Evolutionary conservation across 257 asterid genomes (phyloP).

Genomic region (Nicotiana paniculata): DNA sequence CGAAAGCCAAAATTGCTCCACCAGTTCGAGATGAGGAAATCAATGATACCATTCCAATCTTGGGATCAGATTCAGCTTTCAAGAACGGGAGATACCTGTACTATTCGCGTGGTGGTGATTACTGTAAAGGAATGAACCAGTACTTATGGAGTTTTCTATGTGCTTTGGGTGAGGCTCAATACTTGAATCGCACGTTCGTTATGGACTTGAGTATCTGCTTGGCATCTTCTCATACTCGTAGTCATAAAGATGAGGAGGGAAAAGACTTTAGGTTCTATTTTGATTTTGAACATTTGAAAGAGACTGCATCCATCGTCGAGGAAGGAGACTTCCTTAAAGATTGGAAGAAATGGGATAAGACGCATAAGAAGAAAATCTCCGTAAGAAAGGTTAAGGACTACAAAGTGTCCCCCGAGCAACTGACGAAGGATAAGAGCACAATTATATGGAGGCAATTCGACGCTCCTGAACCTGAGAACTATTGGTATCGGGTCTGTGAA

Average conservation of each 20-base stretch:
- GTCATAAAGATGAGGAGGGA: constrained; percentile 72
- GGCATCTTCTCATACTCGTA: constrained; percentile 62
- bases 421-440: constrained; percentile 69
- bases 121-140: constrained; percentile 96
- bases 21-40: constrained; percentile 66
- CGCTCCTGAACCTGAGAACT: constrained; percentile 77
- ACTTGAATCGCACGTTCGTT: constrained; percentile 83
- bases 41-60: constrained; percentile 72
- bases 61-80: constrained; percentile 66
- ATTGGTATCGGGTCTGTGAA: constrained; percentile 95
- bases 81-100: constrained; percentile 79
- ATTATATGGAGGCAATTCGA: constrained; percentile 75
- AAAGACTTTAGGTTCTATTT: constrained; percentile 89
- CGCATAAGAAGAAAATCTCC: constrained; percentile 48
- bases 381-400: constrained; percentile 56
- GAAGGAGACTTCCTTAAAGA: constrained; percentile 65
- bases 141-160: constrained; percentile 91
- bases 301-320: constrained; percentile 61
- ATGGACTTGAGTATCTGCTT: constrained; percentile 86
- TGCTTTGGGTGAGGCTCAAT: constrained; percentile 88
- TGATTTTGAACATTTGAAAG: constrained; percentile 94
- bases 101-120: constrained; percentile 91
- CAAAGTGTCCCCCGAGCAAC: constrained; percentile 66
- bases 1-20: constrained; percentile 27
- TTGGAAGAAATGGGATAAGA: constrained; percentile 81